Evolutionary conservation across 768 basidiomycete genomes (phyloP).

Genomic region (Dioszegia hungarica): DNA sequence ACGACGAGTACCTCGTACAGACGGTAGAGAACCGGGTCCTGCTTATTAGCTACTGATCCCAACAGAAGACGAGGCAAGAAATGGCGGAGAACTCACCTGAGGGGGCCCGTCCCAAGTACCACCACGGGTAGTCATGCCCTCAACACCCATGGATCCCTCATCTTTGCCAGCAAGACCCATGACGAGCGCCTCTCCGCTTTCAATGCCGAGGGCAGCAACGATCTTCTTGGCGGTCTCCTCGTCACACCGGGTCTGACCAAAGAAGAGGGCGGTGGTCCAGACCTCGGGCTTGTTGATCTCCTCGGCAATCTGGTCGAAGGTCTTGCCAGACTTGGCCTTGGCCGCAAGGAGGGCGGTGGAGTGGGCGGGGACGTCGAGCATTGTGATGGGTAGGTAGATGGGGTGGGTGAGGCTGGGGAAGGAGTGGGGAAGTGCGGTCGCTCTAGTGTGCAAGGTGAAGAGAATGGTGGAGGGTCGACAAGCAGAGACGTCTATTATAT

Average conservation of each 20-base stretch:
- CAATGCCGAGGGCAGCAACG: conserved; percentile 10
- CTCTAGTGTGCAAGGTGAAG: too few species aligned
- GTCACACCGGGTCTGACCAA: conserved; percentile 35
- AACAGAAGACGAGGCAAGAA: too few species aligned
- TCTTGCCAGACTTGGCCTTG: conserved; percentile 26
- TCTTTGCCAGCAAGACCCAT: conserved; percentile 14
- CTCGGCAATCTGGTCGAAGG: conserved; percentile 35
- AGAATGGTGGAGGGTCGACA: too few species aligned
- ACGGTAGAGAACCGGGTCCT: conserved; percentile 45
- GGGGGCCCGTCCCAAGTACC: conserved; percentile 39
- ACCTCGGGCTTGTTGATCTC: conserved; percentile 41
- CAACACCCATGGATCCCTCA: conserved; percentile 17
- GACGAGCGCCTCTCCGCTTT: conserved; percentile 9
- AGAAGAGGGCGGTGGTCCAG: conserved; percentile 45
- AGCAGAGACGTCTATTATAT: too few species aligned
- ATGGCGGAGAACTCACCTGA: conserved; percentile 31
- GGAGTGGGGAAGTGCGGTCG: too few species aligned
- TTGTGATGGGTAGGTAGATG: too few species aligned
- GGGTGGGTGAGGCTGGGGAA: too few species aligned
- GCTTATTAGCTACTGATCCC: neutral
- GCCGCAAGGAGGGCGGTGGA: conserved; percentile 18
- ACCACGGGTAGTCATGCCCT: conserved; percentile 32
- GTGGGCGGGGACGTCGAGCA: conserved; percentile 12
- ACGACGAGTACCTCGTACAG: conserved; percentile 44
- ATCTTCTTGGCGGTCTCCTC: conserved; percentile 21